Conservation (phyloP, 1,139 yeast species). For the Saccharomyces pastorianus region DNA sequence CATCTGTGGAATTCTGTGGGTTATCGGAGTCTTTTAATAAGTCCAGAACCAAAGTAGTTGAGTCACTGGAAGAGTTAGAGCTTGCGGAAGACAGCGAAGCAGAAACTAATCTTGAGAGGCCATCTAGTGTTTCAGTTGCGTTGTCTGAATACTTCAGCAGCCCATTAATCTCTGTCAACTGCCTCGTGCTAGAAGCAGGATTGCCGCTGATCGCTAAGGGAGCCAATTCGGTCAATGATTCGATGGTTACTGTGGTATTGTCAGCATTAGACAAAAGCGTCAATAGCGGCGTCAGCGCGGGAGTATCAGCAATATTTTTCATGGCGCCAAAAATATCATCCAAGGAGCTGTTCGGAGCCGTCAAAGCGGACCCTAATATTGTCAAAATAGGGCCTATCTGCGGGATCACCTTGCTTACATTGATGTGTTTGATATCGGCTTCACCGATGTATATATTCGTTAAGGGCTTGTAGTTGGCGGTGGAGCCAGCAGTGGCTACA, state of each 20-base stretch:
- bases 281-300: constrained; percentile 26
- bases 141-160: constrained; percentile 23
- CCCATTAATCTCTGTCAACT: constrained; percentile 19
- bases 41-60: constrained; percentile 16
- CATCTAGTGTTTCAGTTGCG: constrained; percentile 17
- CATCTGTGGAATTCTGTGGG: constrained; percentile 21
- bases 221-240: constrained; percentile 22
- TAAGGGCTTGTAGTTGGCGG: constrained; percentile 25
- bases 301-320: constrained; percentile 21
- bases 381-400: constrained; percentile 21
- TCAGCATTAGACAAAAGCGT: constrained; percentile 20
- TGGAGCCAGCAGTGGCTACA: constrained; percentile 26
- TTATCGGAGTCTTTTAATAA: constrained; percentile 24
- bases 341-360: constrained; percentile 18
- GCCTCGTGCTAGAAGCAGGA: constrained; percentile 15
- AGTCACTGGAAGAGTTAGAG: constrained; percentile 15
- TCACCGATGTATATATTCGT: constrained; percentile 28
- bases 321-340: constrained; percentile 20
- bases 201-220: constrained; percentile 23
- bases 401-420: constrained; percentile 30
- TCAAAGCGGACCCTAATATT: constrained; percentile 24
- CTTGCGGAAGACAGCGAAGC: constrained; percentile 6
- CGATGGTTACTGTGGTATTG: constrained; percentile 20
- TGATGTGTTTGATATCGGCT: constrained; percentile 28
- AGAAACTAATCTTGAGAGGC: not conserved